Evolutionary conservation across 2,329 filamentous ascomycete genomes (phyloP), one percentile per base, ranked within the genome.

Genomic region (Colletotrichum abscissum): DNA sequence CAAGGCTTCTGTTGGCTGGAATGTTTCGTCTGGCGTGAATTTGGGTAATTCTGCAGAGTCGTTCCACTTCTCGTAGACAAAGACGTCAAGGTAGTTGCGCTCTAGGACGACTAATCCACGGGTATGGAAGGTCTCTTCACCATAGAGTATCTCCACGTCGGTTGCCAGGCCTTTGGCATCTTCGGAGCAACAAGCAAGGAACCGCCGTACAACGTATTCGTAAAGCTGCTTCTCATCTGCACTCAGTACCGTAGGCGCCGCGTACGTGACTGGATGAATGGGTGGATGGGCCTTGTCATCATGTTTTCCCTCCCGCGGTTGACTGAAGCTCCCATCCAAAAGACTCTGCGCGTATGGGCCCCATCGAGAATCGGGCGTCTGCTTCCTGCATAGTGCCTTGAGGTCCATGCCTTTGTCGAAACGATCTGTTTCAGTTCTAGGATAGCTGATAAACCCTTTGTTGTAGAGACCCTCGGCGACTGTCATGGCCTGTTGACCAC

Each of bases 281-380:
- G 97, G 97, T 30, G 97, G 97, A 83, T 99, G 97, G 0, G 97
- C 97, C 82, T 98, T 97, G 82, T 99, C 97, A 81, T 99, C 97
- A 81, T 98, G 91, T 66, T 91, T 90, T 4, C 97, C 97, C 76
- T 92, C 89, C 55, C 96, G 91, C 22, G 97, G 97, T 76, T 93
- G 92, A 59, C 91, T 90, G 81, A 98, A 98, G 9, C 87, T 92
- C 3, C 95, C 95, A 75, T 93, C 88, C 35, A 94, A 85, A 11
- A 98, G 88, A 22, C 87, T 87, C 80, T 93, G 93, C 4, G 96
- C 95, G 81, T 95, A 98, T 24, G 84, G 80, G 0, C 95, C 95
- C 97, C 96, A 99, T 75, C 88, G 84, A 55, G 86, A 84, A 79
- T 95, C 94, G 72, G 92, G 91, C 1, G 90, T 91, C 81, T 99